A percentile compares a stretch with the other conserved stretches of the same genome.
Conservation (phyloP, 164 flowering plant genomes). For the Nymphaea colorata region DNA sequence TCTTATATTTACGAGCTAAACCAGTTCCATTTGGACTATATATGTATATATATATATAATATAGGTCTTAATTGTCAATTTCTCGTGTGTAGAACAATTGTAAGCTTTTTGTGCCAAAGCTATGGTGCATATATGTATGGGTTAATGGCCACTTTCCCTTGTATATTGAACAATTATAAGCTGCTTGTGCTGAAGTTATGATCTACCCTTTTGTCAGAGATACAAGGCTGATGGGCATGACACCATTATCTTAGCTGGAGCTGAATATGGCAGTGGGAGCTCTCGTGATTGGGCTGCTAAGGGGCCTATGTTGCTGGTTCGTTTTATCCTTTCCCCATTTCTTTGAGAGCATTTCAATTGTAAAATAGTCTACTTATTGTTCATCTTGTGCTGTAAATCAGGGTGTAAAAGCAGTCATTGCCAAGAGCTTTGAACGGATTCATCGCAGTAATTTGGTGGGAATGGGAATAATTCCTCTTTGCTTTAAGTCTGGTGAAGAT, state of each 20-base stretch:
- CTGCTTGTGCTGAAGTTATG: background rate
- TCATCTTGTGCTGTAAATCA: slow-evolving; percentile 11
- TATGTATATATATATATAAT: no score
- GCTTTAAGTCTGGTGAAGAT: slow-evolving; percentile 76
- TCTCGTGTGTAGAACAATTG: no score
- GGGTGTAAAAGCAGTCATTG: slow-evolving; percentile 90
- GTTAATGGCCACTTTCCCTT: no score
- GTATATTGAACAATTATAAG: no score
- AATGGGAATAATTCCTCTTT: slow-evolving; percentile 74
- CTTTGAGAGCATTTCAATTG: background rate
- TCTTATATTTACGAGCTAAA: no score
- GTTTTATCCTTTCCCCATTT: background rate
- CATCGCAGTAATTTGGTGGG: slow-evolving; percentile 88
- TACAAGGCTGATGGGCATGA: slow-evolving; percentile 50
- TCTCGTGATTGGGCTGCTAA: slow-evolving; percentile 91
- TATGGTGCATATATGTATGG: no score
- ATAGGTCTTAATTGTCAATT: no score
- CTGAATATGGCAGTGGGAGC: slow-evolving; percentile 84
- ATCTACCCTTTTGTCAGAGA: slow-evolving; percentile 23
- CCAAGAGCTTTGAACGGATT: slow-evolving; percentile 89
- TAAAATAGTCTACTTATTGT: background rate
- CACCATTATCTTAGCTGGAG: slow-evolving; percentile 62
- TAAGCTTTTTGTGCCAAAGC: no score
- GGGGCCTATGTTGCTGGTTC: slow-evolving; percentile 73
- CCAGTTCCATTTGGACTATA: no score